Evolutionary conservation across 495 filamentous ascomycete genomes (phyloP).

Genomic region (Clohesyomyces aquaticus): DNA sequence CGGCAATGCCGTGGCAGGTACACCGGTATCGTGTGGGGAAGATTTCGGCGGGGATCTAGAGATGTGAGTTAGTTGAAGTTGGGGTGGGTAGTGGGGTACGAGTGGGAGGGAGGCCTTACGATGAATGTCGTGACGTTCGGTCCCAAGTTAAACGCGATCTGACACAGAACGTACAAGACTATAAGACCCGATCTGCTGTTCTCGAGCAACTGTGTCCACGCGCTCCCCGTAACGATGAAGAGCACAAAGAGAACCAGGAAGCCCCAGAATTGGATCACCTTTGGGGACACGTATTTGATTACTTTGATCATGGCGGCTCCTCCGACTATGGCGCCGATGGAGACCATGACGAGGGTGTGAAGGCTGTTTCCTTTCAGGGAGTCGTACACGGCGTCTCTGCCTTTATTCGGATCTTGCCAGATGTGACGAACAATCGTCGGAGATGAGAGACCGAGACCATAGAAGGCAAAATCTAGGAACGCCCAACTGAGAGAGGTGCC

Average conservation of each 20-base stretch:
- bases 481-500: conserved; percentile 36
- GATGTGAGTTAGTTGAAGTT: neutral
- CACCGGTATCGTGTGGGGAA: conserved; percentile 39
- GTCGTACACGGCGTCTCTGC: conserved; percentile 3
- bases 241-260: conserved; percentile 33
- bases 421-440: conserved; percentile 35
- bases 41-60: conserved; percentile 36
- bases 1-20: conserved; percentile 33
- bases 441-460: conserved; percentile 30
- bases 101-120: too few relatives aligned
- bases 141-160: conserved; percentile 37
- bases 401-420: conserved; percentile 21
- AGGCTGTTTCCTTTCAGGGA: conserved; percentile 31
- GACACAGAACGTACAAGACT: conserved; percentile 30
- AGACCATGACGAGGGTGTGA: conserved; percentile 32
- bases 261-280: conserved; percentile 36
- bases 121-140: conserved; percentile 38
- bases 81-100: conserved; percentile 1
- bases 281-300: conserved; percentile 32
- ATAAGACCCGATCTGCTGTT: conserved; percentile 27
- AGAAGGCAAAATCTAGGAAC: conserved; percentile 38
- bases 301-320: conserved; percentile 37
- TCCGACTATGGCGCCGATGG: conserved; percentile 30
- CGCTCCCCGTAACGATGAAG: conserved; percentile 31
- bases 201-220: conserved; percentile 27